phyloP scores from a whole-genome alignment of 129 eudicot species.

The Mikania micrantha region DNA sequence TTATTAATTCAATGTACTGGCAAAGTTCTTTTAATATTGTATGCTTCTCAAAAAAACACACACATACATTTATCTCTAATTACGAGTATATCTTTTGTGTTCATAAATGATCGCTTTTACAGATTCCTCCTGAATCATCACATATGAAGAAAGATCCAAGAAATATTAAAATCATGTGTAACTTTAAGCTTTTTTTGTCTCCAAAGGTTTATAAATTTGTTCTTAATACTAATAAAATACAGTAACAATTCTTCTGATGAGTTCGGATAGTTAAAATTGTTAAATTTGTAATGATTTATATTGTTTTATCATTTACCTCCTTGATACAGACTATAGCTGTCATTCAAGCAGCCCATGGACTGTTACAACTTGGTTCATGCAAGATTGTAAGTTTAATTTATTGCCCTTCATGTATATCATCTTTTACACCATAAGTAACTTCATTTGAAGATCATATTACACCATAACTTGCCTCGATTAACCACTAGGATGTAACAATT shows the following conservation, averaged over 20 bases:
- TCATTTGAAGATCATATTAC: not conserved
- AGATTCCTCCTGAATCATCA: too few relatives aligned
- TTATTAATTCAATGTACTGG: too few relatives aligned
- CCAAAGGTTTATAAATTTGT: not conserved
- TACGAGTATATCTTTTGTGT: too few relatives aligned
- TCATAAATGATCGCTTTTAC: too few relatives aligned
- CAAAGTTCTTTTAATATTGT: too few relatives aligned
- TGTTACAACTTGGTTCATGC: conserved; percentile 96
- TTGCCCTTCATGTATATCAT: not conserved
- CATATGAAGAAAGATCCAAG: not conserved
- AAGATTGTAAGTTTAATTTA: conserved; percentile 72
- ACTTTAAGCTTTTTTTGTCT: conserved; percentile 6
- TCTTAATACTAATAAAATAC: not conserved
- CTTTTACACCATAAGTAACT: not conserved
- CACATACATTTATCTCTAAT: too few relatives aligned
- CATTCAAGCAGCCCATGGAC: conserved; percentile 99
- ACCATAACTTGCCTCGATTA: too few relatives aligned
- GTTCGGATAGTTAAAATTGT: not conserved
- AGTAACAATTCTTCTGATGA: not conserved
- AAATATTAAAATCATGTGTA: not conserved
- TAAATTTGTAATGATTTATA: not conserved
- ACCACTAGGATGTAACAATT: too few relatives aligned
- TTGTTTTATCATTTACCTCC: not conserved
- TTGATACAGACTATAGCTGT: conserved; percentile 81
- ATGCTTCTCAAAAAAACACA: too few relatives aligned